Percentiles rank a stretch among this genome's conserved stretches.
These are phyloP conservation scores for Apocynum venetum DNA, from an alignment of 257 asterid genomes.

Conservation along the genomic window DNA sequence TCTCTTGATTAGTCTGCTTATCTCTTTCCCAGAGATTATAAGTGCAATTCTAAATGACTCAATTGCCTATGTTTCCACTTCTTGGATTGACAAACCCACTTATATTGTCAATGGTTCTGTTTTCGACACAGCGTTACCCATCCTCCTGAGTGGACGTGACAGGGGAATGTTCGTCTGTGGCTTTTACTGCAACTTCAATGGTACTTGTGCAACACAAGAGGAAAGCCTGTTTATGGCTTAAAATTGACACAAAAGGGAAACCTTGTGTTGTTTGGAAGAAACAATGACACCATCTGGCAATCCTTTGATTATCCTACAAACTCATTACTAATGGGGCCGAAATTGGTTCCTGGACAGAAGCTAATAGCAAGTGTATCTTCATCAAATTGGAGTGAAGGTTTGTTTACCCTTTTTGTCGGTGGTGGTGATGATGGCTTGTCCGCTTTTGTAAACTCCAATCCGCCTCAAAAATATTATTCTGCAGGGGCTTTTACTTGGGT, in stretches of 20 bases:
- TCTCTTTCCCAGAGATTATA: too few species aligned
- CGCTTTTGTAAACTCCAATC: neutral
- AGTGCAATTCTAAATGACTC: neutral
- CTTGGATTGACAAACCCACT: neutral
- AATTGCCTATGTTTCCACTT: neutral
- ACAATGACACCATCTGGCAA: too few species aligned
- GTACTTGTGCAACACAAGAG: constrained; percentile 8
- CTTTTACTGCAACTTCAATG: neutral
- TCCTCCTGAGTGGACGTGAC: neutral
- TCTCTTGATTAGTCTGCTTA: too few species aligned
- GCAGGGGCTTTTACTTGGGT: neutral
- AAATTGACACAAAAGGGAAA: constrained; percentile 19
- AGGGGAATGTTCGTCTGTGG: neutral
- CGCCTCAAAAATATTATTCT: neutral
- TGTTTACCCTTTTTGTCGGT: neutral
- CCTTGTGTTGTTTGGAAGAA: neutral
- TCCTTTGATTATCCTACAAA: neutral
- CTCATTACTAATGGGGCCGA: constrained; percentile 8
- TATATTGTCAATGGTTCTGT: neutral
- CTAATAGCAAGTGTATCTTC: constrained; percentile 19
- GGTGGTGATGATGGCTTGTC: neutral
- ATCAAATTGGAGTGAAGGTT: constrained; percentile 11
- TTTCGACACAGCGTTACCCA: neutral
- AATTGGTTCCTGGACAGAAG: constrained; percentile 3
- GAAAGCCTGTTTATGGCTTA: neutral